Conservation (phyloP, 1,284 basidiomycete species). For the Naganishia albida region DNA sequence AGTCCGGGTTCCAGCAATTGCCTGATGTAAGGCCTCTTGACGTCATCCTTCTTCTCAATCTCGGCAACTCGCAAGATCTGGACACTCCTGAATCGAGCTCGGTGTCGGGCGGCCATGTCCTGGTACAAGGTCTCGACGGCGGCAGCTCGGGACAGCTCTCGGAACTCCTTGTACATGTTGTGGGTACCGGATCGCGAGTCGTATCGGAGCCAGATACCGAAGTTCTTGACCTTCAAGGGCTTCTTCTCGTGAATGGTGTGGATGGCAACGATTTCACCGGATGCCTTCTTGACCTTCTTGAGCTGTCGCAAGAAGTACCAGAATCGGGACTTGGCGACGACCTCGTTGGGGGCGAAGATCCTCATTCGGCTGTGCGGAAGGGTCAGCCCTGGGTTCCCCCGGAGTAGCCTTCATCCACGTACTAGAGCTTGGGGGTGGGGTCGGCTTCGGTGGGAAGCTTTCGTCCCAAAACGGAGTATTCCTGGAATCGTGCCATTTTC, state of each 20-base stretch:
- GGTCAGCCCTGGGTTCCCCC: not conserved
- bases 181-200: slow-evolving; percentile 97
- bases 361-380: slow-evolving; percentile 88
- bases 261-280: slow-evolving; percentile 97
- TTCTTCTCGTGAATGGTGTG: slow-evolving; percentile 96
- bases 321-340: slow-evolving; percentile 98
- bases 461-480: slow-evolving; percentile 97
- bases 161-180: slow-evolving; percentile 93
- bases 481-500: slow-evolving; percentile 60
- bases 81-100: slow-evolving; percentile 98
- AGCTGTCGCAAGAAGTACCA: slow-evolving; percentile 99
- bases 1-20: slow-evolving; percentile 87
- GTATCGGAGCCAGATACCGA: slow-evolving; percentile 99
- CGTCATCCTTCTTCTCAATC: slow-evolving; percentile 87
- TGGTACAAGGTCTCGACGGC: slow-evolving; percentile 98
- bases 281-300: slow-evolving; percentile 99
- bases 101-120: slow-evolving; percentile 99
- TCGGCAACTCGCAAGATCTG: slow-evolving; percentile 61
- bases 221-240: slow-evolving; percentile 99
- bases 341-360: slow-evolving; percentile 97
- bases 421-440: slow-evolving; percentile 75
- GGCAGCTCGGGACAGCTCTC: slow-evolving; percentile 89
- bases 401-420: slow-evolving; percentile 20
- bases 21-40: slow-evolving; percentile 90
- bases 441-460: slow-evolving; percentile 93